phyloP scores from a whole-genome alignment of 352 stramenopile genomes.

The Globisporangium mamillatum region DNA sequence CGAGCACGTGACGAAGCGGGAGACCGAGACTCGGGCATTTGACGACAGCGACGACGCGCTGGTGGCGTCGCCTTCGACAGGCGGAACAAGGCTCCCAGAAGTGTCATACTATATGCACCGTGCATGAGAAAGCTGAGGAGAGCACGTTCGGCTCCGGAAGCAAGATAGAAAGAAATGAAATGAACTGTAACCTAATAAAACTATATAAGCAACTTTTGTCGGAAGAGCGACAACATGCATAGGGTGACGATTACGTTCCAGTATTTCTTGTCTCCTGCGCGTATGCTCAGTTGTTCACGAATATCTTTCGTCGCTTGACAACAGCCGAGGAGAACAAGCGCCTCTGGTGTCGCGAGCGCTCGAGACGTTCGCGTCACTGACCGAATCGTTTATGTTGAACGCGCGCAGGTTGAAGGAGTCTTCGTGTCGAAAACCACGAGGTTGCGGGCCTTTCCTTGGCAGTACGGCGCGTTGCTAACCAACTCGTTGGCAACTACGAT shows the following conservation, averaged over 20 bases:
- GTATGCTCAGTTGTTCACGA: too few species aligned
- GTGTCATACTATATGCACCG: conserved; percentile 5
- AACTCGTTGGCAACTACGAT: too few species aligned
- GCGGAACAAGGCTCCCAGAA: not conserved
- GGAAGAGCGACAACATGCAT: not conserved
- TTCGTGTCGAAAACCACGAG: too few species aligned
- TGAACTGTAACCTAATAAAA: not conserved
- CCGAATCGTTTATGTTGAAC: too few species aligned
- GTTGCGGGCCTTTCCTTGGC: too few species aligned
- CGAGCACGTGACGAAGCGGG: not conserved
- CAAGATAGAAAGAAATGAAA: not conserved
- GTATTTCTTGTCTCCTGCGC: not conserved
- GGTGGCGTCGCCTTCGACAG: not conserved
- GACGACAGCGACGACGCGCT: conserved; percentile 6
- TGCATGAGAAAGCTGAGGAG: not conserved
- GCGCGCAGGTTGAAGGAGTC: too few species aligned
- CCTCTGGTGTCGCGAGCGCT: too few species aligned
- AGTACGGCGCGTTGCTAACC: too few species aligned
- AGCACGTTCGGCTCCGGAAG: not conserved
- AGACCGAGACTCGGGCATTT: not conserved
- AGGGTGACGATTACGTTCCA: too few species aligned
- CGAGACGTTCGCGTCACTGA: too few species aligned
- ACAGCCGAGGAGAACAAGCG: too few species aligned
- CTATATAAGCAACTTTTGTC: not conserved
- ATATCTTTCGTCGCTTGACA: too few species aligned